Conservation (phyloP, 805 yeast species). For the Cyberlindnera amylophila region DNA sequence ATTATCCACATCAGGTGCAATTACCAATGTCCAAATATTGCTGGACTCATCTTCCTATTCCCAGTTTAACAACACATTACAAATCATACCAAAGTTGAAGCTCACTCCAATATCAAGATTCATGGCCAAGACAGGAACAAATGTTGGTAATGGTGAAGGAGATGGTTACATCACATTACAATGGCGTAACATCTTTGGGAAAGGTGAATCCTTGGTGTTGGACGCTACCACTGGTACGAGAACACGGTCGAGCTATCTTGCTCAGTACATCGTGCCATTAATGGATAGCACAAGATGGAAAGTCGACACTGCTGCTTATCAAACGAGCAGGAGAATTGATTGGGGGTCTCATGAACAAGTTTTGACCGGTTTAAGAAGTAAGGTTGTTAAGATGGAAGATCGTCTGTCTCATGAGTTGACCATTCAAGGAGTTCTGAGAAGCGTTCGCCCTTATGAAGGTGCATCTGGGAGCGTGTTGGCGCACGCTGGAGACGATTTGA, state of each 20-base stretch:
- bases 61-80: slow-evolving; percentile 14
- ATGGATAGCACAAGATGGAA: slow-evolving; percentile 47
- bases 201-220: slow-evolving; percentile 57
- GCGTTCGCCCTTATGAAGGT: slow-evolving; percentile 24
- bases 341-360: slow-evolving; percentile 55
- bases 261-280: slow-evolving; percentile 49
- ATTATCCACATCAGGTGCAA: slow-evolving; percentile 39
- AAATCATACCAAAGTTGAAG: slow-evolving; percentile 30
- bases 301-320: slow-evolving; percentile 48
- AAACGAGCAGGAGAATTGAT: slow-evolving; percentile 46
- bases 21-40: slow-evolving; percentile 39
- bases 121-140: slow-evolving; percentile 88
- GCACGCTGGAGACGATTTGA: slow-evolving; percentile 60
- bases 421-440: slow-evolving; percentile 42
- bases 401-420: slow-evolving; percentile 47
- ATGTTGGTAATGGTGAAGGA: slow-evolving; percentile 95
- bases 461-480: slow-evolving; percentile 49
- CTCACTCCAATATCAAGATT: slow-evolving; percentile 61
- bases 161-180: slow-evolving; percentile 85
- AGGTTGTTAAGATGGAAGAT: slow-evolving; percentile 24
- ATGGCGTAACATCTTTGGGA: slow-evolving; percentile 57
- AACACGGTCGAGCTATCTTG: slow-evolving; percentile 50
- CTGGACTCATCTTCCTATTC: slow-evolving; percentile 20
- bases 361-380: slow-evolving; percentile 39
- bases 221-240: slow-evolving; percentile 60